Base-by-base conservation (phyloP, 129 eudicot species). In the Oenanthe sinensis region DNA sequence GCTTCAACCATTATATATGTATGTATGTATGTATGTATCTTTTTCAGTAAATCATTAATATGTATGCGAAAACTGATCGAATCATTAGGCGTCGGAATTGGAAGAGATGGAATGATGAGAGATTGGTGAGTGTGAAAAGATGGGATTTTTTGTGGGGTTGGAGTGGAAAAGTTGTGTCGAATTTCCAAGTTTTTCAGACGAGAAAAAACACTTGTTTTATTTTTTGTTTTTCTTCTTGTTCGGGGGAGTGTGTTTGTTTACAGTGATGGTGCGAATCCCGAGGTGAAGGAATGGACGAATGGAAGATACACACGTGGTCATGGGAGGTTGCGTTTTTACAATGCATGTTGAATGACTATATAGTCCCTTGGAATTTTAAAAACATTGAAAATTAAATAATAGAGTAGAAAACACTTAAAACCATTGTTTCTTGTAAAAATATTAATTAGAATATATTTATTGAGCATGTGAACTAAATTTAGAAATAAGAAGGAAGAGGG, bases 191-290 rank as follows among this genome's bases (percentile, higher is more conserved):
- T 30, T 62, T 74, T 28, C 4, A 46, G 77, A 74, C 60, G 11
- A 42, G 60, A 15, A 26, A 74, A 74, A 74, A 74, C 77, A 74
- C 60, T 12, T 22, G 26, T n/a, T 2, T n/a, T 10, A 0, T 8
- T 54, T 54, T n/a, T 55, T 22, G 1, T 55, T 58, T 58, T 58
- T 58, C 13, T 40, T 39, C 7, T 22, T 22, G 63, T 69, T 37
- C 15, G 16, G 82, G 85, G 82, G 79, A 78, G 54, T 42, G 36
- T 33, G 36, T 36, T 24, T 70, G 40, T 22, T 63, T 83, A 26
- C 68, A 37, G 73, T 37, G 47, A 68, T 17, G 79, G 78, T 58
- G 71, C 82, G 92, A 77, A 86, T 91, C 87, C 94, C 90, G 84
- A 83, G 78, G 88, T 74, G 67, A 22, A 30, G 82, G 71, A 40